These are phyloP conservation scores for Erysimum cheiranthoides DNA, from an alignment of 345 rosid genomes.

Conservation along the genomic window DNA sequence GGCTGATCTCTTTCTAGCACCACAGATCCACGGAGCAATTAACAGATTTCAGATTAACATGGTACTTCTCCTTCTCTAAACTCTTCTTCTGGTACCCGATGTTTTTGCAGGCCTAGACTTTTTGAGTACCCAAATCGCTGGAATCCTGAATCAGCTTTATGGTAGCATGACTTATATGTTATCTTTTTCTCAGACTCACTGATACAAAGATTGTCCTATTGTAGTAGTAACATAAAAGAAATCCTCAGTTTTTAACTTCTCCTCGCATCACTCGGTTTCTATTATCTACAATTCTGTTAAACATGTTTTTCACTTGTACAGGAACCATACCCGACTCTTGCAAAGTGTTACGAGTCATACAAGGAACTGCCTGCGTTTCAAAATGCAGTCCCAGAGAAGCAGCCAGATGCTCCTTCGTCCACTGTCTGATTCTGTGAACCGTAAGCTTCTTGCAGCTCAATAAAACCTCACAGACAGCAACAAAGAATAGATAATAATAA, in stretches of 20 bases:
- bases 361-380: conserved; percentile 53
- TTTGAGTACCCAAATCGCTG: not conserved
- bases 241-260: not conserved
- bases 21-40: conserved; percentile 63
- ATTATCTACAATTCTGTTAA: not conserved
- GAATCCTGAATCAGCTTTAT: not conserved
- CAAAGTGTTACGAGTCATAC: conserved; percentile 66
- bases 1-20: conserved; percentile 88
- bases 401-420: conserved; percentile 51
- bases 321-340: conserved; percentile 65
- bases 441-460: conserved; percentile 26
- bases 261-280: not conserved
- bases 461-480: conserved; percentile 12
- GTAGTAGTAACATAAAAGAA: not conserved
- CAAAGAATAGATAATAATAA: not conserved
- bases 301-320: conserved; percentile 18
- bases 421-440: conserved; percentile 29
- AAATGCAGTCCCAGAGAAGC: conserved; percentile 47
- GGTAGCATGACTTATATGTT: not conserved
- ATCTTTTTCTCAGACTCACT: not conserved
- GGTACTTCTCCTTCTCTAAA: conserved; percentile 50
- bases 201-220: not conserved
- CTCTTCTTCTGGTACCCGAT: not conserved
- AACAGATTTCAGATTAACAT: conserved; percentile 66
- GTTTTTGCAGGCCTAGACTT: not conserved